Conservation (phyloP, 257 asterid species). For the Osmanthus fragrans region DNA sequence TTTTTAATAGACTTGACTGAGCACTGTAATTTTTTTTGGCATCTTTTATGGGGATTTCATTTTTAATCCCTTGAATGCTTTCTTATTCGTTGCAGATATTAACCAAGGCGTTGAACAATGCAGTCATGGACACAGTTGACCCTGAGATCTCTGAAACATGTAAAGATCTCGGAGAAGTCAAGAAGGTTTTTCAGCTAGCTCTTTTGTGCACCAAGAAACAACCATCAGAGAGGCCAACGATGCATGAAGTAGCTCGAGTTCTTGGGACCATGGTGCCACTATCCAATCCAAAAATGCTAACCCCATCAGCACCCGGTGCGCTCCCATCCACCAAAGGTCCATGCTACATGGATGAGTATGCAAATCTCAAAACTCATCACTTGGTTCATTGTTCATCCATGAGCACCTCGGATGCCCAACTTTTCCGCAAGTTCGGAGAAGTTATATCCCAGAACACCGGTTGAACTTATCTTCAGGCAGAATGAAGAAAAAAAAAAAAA, state of each 20-base stretch:
- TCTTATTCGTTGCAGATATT: slow-evolving; percentile 48
- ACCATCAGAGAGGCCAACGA: slow-evolving; percentile 81
- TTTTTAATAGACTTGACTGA: background rate
- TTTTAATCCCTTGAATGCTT: background rate
- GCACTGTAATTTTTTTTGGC: background rate
- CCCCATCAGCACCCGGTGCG: slow-evolving; percentile 13
- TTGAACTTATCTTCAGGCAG: slow-evolving; percentile 21
- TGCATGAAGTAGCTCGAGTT: slow-evolving; percentile 90
- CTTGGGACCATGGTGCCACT: slow-evolving; percentile 54
- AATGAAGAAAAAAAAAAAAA: background rate
- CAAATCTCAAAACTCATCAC: slow-evolving; percentile 85
- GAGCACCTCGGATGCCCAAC: slow-evolving; percentile 89
- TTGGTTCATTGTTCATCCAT: slow-evolving; percentile 77
- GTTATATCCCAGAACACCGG: slow-evolving; percentile 69
- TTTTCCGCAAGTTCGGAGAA: slow-evolving; percentile 78
- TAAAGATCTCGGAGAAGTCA: slow-evolving; percentile 76
- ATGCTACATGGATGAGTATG: slow-evolving; percentile 83
- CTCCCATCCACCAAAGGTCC: slow-evolving; percentile 51
- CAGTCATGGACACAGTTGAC: slow-evolving; percentile 89
- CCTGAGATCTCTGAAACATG: slow-evolving; percentile 78
- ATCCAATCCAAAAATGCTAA: slow-evolving; percentile 29
- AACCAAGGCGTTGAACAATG: slow-evolving; percentile 69
- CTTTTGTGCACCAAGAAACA: slow-evolving; percentile 85
- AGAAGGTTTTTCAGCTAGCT: slow-evolving; percentile 88
- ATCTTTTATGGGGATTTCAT: background rate